Evolutionary conservation across 75 land plant genomes (phyloP), one percentile per base, ranked within the genome.

Genomic region (Pseudotsuga menziesii): DNA sequence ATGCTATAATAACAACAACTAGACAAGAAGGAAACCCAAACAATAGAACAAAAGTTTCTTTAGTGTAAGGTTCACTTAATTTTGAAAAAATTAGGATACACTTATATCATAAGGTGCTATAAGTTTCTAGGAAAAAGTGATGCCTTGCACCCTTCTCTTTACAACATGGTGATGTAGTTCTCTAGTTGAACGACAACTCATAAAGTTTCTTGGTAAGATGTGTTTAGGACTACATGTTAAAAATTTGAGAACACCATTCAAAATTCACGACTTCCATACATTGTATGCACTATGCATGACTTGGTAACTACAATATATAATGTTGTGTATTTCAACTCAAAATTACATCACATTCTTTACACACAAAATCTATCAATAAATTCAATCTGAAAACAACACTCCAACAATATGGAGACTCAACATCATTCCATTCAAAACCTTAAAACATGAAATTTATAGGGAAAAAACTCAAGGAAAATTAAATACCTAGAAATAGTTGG

Each of bases 401-500:
- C 48, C 71, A 39, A 16, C 17, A 39, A 67, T 36, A 67, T n/a
- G 20, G 27, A 66, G 44, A 36, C 71, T 67, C 22, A 17, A 39
- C 22, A 39, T 39, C 6, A 19, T 15, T 67, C 71, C 23, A 20
- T 67, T 8, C 5, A 67, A 67, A 67, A 39, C 1, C 35, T 35
- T 17, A n/a, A 19, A 67, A 67, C 44, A 17, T 67, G 44, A 67
- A 67, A 67, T n/a, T n/a, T n/a, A n/a, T n/a, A 67, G 22, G 48
- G n/a, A 67, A 63, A 14, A 35, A 63, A 63, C 67, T 63, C 19
- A 14, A 15, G 15, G 32, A 16, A 63, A 67, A 39, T 67, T 35
- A 63, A 67, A 39, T 67, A 20, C 48, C 19, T 5, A 67, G 23
- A 69, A 67, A 67, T 36, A 39, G 71, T n/a, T 67, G 71, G 71